These are phyloP conservation scores for Stephania yunnanensis DNA, from an alignment of 164 flowering plant species.

Conservation along the genomic window DNA sequence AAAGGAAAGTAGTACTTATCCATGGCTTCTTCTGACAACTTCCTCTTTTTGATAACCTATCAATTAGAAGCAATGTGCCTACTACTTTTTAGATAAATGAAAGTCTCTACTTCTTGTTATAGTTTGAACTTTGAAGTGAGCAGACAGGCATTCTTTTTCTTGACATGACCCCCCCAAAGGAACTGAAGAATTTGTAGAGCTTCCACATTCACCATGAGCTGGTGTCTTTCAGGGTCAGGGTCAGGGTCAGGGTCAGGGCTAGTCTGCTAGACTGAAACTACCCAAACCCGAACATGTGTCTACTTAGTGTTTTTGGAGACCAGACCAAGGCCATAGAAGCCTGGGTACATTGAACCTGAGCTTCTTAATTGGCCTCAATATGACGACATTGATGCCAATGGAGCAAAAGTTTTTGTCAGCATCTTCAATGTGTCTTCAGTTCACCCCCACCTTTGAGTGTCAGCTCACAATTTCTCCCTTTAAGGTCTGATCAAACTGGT, in stretches of 20 bases:
- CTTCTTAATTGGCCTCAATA: slow-evolving; percentile 46
- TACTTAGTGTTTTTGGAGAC: slow-evolving; percentile 12
- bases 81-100: background rate
- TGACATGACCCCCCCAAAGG: background rate
- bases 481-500: too few species aligned
- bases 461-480: slow-evolving; percentile 13
- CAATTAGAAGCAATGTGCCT: background rate
- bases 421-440: slow-evolving; percentile 35
- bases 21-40: background rate
- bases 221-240: slow-evolving; percentile 27
- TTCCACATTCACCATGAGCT: background rate
- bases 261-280: slow-evolving; percentile 43
- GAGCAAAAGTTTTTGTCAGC: slow-evolving; percentile 25
- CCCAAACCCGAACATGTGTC: background rate
- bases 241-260: slow-evolving; percentile 39
- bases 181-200: background rate
- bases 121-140: background rate
- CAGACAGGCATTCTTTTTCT: background rate
- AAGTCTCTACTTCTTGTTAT: background rate
- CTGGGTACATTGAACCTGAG: slow-evolving; percentile 12
- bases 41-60: background rate
- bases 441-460: slow-evolving; percentile 35
- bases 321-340: background rate
- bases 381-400: background rate
- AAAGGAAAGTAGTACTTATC: background rate